Percentiles rank a stretch among this genome's conserved stretches.
Conservation (phyloP, 208 protist genomes). For the Polymyxa betae region DNA sequence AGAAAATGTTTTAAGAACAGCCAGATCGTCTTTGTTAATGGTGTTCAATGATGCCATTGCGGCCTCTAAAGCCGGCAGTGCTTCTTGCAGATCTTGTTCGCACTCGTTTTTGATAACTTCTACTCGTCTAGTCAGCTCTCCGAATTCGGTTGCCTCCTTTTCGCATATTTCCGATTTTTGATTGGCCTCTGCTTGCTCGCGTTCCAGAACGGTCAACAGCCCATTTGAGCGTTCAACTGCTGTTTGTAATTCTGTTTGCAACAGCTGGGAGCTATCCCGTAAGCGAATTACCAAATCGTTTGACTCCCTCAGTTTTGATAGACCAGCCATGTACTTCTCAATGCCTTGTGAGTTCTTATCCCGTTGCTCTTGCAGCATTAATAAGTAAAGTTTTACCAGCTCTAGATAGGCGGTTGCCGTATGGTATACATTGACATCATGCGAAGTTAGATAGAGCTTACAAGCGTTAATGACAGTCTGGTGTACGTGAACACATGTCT, state of each 20-base stretch:
- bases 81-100: constrained; percentile 88
- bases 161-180: constrained; percentile 75
- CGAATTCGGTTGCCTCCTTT: constrained; percentile 79
- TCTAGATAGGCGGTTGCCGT: constrained; percentile 92
- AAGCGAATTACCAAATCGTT: constrained; percentile 87
- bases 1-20: constrained; percentile 88
- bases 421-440: constrained; percentile 89
- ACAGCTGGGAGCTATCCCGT: constrained; percentile 83
- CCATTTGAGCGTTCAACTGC: constrained; percentile 86
- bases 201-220: constrained; percentile 84
- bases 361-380: constrained; percentile 81
- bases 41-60: constrained; percentile 87
- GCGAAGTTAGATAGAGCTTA: constrained; percentile 87
- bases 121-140: constrained; percentile 78
- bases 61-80: constrained; percentile 85
- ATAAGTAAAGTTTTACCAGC: constrained; percentile 83
- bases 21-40: constrained; percentile 87
- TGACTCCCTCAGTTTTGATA: constrained; percentile 87
- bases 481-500: constrained; percentile 88
- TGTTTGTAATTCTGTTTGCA: constrained; percentile 89
- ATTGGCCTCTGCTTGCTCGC: constrained; percentile 81
- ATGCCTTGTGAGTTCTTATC: constrained; percentile 78
- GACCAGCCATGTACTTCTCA: constrained; percentile 78
- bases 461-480: constrained; percentile 41
- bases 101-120: constrained; percentile 85